Conservation (phyloP, 352 stramenopile genomes). For the Phytophthora cactorum region DNA sequence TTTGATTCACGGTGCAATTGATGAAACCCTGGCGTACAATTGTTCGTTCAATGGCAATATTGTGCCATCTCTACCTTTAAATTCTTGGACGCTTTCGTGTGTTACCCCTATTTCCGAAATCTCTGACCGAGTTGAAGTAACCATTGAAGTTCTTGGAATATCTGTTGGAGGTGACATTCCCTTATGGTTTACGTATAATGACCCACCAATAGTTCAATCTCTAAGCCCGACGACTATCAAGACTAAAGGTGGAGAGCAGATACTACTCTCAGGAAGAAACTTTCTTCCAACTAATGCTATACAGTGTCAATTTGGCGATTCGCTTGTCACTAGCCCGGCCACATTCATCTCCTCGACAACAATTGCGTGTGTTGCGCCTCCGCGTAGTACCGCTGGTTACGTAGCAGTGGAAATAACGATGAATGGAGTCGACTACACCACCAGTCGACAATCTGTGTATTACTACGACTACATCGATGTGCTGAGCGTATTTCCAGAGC, state of each 20-base stretch:
- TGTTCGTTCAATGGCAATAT: constrained; percentile 29
- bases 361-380: constrained; percentile 37
- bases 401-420: constrained; percentile 46
- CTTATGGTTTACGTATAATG: constrained; percentile 38
- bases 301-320: constrained; percentile 50
- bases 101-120: constrained; percentile 4
- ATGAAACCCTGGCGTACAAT: constrained; percentile 33
- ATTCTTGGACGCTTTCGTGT: constrained; percentile 32
- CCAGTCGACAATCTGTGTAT: constrained; percentile 28
- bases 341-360: constrained; percentile 38
- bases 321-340: constrained; percentile 1
- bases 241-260: constrained; percentile 30
- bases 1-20: constrained; percentile 23
- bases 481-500: constrained; percentile 28
- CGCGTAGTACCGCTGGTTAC: constrained; percentile 31
- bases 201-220: constrained; percentile 27
- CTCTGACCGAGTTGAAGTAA: constrained; percentile 6
- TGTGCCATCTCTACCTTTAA: constrained; percentile 21
- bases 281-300: constrained; percentile 32
- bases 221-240: constrained; percentile 30
- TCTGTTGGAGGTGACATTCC: constrained; percentile 9
- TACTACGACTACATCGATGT: constrained; percentile 43
- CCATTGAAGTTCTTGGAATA: constrained; percentile 4
- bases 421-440: constrained; percentile 59
- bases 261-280: constrained; percentile 43